Base-by-base conservation (phyloP, 2,329 filamentous ascomycete species). In the Paradendryphiella salina region DNA sequence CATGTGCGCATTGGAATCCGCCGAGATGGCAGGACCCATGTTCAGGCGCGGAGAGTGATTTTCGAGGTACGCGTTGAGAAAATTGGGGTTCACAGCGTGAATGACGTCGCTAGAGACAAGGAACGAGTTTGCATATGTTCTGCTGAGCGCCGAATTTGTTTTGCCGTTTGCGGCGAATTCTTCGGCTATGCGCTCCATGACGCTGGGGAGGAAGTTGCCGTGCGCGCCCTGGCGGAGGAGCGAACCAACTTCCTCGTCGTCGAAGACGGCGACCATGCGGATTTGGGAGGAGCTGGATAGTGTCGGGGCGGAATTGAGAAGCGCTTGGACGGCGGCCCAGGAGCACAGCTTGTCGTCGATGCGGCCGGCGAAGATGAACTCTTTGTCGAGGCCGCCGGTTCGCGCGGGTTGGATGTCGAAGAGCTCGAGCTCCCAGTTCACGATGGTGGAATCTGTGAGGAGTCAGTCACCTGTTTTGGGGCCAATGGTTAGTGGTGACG, bases 311-410 rank as follows among this genome's bases (percentile, higher is more conserved):
- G 73, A 84, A 41, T 87, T 85, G 21, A 96, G 79, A 0, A 99
- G 85, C 3, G 85, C 92, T 73, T 92, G 86, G 44, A 96, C 81
- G 6, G 94, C 93, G 6, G 91, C 85, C 86, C 90, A 97, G 26
- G 89, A 95, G 80, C 94, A 97, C 38, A 99, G 86, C 79, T 96
- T 97, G 77, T 99, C 94, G 71, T 99, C 94, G 61, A 97, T 94
- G 46, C 94, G 88, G 51, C 93, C 92, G 7, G 90, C 93, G 59
- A 93, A 96, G 75, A 99, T 96, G 72, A 99, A 87, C 64, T 97
- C 93, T 71, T 88, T 90, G 64, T 96, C 89, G 50, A 99, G 74
- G 10, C 94, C 94, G 59, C 89, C 87, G 14, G 90, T 82, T 33
- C 87, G 85, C 1, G 92, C 92, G 7, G 92, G 89, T 71, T 96